Evolutionary conservation across 345 rosid species (phyloP).

Genomic region (Brassica napus): DNA sequence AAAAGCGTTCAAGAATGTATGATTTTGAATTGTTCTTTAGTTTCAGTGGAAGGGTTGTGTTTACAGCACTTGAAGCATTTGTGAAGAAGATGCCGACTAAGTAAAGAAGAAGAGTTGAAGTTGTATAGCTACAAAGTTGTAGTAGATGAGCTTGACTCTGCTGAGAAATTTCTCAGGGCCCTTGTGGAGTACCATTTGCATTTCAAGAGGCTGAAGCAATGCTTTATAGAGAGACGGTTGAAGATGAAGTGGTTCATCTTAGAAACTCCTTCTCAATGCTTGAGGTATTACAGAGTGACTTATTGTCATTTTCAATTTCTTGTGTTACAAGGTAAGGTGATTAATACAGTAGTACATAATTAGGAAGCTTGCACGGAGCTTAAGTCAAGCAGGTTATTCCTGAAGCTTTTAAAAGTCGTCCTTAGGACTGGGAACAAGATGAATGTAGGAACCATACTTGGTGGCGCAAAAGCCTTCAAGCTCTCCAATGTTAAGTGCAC

Average conservation of each 20-base stretch:
- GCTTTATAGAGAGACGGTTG: constrained; percentile 84
- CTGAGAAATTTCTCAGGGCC: constrained; percentile 41
- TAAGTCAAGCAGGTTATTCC: constrained; percentile 80
- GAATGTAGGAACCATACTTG: constrained; percentile 91
- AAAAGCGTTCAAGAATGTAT: background rate
- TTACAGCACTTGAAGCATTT: constrained; percentile 82
- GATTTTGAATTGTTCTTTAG: constrained; percentile 44
- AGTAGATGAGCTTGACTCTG: constrained; percentile 60
- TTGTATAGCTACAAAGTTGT: constrained; percentile 48
- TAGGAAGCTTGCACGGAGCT: constrained; percentile 98
- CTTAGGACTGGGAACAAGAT: constrained; percentile 89
- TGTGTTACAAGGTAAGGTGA: constrained; percentile 17
- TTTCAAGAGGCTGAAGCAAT: constrained; percentile 39
- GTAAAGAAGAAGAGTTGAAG: constrained; percentile 80
- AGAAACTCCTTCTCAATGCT: too few relatives aligned
- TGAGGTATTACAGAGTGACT: too few relatives aligned
- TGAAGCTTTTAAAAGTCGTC: constrained; percentile 50
- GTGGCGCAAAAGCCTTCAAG: constrained; percentile 91
- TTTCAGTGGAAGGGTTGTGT: constrained; percentile 65
- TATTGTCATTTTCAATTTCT: constrained; percentile 3
- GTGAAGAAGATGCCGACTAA: constrained; percentile 75
- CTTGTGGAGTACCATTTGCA: too few relatives aligned
- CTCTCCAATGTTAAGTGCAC: constrained; percentile 86
- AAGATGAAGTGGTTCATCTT: constrained; percentile 50
- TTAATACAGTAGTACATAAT: background rate